A percentile compares a stretch with the other conserved stretches of the same genome.
Conservation (phyloP, 2,329 filamentous ascomycete species). For the Aspergillus uvarum region DNA sequence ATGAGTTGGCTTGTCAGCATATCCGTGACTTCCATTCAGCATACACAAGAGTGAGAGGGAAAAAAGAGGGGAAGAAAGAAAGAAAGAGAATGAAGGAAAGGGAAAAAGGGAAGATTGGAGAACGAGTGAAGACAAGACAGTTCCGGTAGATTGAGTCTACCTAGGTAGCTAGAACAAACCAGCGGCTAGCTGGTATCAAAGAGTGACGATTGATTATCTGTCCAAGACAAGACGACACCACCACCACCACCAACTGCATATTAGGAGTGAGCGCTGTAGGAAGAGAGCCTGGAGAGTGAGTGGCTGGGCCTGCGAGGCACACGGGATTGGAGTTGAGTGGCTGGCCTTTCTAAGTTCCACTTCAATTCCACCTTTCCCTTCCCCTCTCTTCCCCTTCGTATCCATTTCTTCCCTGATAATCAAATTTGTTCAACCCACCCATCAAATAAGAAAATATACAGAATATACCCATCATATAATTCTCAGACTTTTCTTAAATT, state of each 20-base stretch:
- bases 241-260: background rate
- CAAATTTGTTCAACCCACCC: background rate
- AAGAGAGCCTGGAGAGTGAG: background rate
- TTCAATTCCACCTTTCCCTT: background rate
- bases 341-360: background rate
- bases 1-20: background rate
- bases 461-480: background rate
- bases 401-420: background rate
- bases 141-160: background rate
- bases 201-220: constrained; percentile 2
- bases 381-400: background rate
- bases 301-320: background rate
- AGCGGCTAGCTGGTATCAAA: constrained; percentile 8
- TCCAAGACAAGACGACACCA: background rate
- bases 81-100: background rate
- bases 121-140: background rate
- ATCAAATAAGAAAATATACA: background rate
- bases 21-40: constrained; percentile 1
- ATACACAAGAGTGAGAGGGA: background rate
- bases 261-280: background rate
- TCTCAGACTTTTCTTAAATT: background rate
- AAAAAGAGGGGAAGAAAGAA: background rate
- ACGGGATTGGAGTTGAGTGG: background rate
- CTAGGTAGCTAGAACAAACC: background rate
- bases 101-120: background rate